Evolutionary conservation across 2,329 filamentous ascomycete genomes (phyloP), one percentile per base, ranked within the genome.

Genomic region (Elsinoe necatrix): DNA sequence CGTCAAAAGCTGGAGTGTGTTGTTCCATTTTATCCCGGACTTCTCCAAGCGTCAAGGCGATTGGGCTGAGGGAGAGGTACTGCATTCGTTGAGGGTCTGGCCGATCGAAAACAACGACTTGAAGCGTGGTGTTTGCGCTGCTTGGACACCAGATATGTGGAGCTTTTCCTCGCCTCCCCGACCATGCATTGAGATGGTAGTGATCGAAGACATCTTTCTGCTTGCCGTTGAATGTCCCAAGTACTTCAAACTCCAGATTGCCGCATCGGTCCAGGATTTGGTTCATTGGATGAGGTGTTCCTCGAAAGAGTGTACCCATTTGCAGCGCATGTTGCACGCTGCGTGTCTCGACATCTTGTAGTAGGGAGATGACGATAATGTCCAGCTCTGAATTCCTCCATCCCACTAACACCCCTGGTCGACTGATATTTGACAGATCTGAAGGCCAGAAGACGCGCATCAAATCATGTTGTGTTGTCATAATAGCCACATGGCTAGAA

Each of bases 401-500:
- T 67, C 93, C 93, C 47, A 98, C 87, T 62, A 98, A 83, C 59
- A 96, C 87, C 43, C 92, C 93, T 41, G 89, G 82, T 71, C 78
- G 80, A 56, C 81, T 79, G 67, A 89, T 83, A 74, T 79, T 80
- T 55, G 82, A 81, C 67, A 92, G 82, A 75, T 95, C 91, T 67
- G 87, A 87, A 66, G 93, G 95, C 93, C 93, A 98, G 77, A 98
- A 97, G 76, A 98, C 85, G 77, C 93, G 89, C 85, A 97, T 89
- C 77, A 97, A 79, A 68, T 88, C 91, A 70, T 70, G 64, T 88
- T 93, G 75, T 73, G 77, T 75, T 71, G 81, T 76, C 81, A 84
- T 84, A 71, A 77, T 82, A 77, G 73, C 79, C 82, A 79, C 58
- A 52, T 47, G 72, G 66, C 67, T 81, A 97, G 73, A 98, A 97